These are phyloP conservation scores for Ormosia emarginata DNA, from an alignment of 306 rosid genomes.

Conservation along the genomic window DNA sequence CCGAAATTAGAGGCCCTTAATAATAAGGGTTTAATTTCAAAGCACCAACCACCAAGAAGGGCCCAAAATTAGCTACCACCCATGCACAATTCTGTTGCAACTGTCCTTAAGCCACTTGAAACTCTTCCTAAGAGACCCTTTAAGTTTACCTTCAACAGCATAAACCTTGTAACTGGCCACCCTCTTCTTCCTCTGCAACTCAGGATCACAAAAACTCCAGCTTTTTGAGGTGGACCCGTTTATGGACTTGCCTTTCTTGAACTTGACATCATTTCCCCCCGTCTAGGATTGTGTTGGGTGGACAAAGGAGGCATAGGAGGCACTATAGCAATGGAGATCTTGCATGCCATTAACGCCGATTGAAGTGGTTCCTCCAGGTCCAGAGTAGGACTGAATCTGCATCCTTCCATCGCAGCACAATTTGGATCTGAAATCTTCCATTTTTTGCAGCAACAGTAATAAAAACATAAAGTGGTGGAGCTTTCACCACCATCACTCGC, in stretches of 20 bases:
- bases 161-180: conserved; percentile 94
- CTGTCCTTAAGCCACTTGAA: conserved; percentile 85
- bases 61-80: conserved; percentile 44
- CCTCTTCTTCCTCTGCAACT: conserved; percentile 87
- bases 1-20: not conserved
- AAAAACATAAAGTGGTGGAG: no score
- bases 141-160: conserved; percentile 82
- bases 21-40: not conserved
- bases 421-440: conserved; percentile 76
- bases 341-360: conserved; percentile 45
- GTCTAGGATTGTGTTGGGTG: conserved; percentile 48
- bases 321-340: conserved; percentile 81
- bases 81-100: conserved; percentile 64
- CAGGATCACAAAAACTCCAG: conserved; percentile 86
- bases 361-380: conserved; percentile 23
- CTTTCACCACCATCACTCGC: no score
- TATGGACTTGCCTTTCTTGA: conserved; percentile 79
- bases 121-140: conserved; percentile 79
- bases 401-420: conserved; percentile 63
- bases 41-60: not conserved
- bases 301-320: conserved; percentile 74
- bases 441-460: no score
- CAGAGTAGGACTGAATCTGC: conserved; percentile 55
- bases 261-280: conserved; percentile 40
- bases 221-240: conserved; percentile 56